Conservation (phyloP, 2,329 filamentous ascomycete species). For the Drechslera avenae region DNA sequence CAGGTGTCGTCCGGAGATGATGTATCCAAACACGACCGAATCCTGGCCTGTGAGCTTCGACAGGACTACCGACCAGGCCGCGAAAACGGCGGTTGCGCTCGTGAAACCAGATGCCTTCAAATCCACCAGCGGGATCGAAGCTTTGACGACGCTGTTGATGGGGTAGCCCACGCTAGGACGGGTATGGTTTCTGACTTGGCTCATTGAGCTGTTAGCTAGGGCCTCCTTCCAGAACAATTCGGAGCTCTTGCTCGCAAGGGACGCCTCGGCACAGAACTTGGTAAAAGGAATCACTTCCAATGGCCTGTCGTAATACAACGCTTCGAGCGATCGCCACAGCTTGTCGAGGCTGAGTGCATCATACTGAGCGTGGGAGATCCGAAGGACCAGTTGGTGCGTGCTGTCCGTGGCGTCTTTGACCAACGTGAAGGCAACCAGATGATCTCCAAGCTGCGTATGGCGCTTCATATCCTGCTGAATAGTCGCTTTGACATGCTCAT, state of each 20-base stretch:
- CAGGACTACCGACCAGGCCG: constrained; percentile 2
- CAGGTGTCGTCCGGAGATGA: constrained; percentile 5
- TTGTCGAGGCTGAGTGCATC: constrained; percentile 4
- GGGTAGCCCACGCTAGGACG: neutral
- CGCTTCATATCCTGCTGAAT: constrained; percentile 7
- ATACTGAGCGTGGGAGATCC: constrained; percentile 8
- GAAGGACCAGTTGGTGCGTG: constrained; percentile 4
- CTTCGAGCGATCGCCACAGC: constrained; percentile 6
- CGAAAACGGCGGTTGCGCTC: constrained; percentile 4
- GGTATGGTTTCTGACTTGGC: neutral
- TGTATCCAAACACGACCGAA: constrained; percentile 3
- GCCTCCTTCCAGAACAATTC: constrained; percentile 2
- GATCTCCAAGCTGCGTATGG: neutral
- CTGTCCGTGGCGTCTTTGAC: neutral
- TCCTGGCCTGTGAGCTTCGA: constrained; percentile 1
- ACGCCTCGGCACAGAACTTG: neutral
- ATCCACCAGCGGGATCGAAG: neutral
- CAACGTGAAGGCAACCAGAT: neutral
- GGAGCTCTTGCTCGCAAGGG: neutral
- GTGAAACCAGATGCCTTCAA: neutral
- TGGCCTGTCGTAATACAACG: neutral
- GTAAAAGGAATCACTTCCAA: constrained; percentile 2
- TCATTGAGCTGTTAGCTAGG: constrained; percentile 1
- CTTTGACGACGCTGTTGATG: constrained; percentile 2
- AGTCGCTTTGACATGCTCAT: neutral